Percentiles rank a stretch among this genome's conserved stretches.
These are phyloP conservation scores for Arthrobotrys iridis DNA, from an alignment of 2,329 filamentous ascomycete species.

Conservation along the genomic window DNA sequence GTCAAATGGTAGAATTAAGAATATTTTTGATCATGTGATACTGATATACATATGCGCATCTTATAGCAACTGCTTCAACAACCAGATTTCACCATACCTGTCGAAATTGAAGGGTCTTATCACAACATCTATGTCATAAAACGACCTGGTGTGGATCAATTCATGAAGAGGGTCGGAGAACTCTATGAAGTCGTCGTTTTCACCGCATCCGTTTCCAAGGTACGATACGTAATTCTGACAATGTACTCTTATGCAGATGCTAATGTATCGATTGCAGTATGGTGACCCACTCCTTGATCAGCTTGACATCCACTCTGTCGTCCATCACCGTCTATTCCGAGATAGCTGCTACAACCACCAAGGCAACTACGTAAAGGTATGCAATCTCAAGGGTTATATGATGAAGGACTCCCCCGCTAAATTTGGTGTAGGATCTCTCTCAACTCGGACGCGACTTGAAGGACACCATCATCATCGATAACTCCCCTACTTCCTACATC, in stretches of 20 bases:
- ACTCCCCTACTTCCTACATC: constrained; percentile 98
- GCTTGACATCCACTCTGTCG: constrained; percentile 94
- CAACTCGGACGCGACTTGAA: constrained; percentile 94
- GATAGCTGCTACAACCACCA: constrained; percentile 99
- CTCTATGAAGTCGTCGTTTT: constrained; percentile 99
- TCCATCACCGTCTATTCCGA: constrained; percentile 94
- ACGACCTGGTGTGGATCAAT: constrained; percentile 95
- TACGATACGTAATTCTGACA: constrained; percentile 61
- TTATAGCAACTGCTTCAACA: constrained; percentile 84
- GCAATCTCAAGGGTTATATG: constrained; percentile 43
- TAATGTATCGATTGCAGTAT: constrained; percentile 69
- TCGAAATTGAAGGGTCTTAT: constrained; percentile 98
- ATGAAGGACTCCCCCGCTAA: constrained; percentile 11
- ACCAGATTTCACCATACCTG: constrained; percentile 97
- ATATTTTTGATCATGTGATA: not conserved
- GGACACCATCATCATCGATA: constrained; percentile 99
- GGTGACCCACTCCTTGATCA: constrained; percentile 96
- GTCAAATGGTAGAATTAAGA: constrained; percentile 54
- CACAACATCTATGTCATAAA: constrained; percentile 99
- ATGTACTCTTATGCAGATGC: constrained; percentile 50
- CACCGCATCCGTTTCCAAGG: constrained; percentile 97
- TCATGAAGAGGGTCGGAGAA: constrained; percentile 98
- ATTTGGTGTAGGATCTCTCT: constrained; percentile 76
- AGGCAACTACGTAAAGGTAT: constrained; percentile 94
- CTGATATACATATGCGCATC: constrained; percentile 5